phyloP scores from a whole-genome alignment of 208 protist genomes.

The Leishmania aethiopica region DNA sequence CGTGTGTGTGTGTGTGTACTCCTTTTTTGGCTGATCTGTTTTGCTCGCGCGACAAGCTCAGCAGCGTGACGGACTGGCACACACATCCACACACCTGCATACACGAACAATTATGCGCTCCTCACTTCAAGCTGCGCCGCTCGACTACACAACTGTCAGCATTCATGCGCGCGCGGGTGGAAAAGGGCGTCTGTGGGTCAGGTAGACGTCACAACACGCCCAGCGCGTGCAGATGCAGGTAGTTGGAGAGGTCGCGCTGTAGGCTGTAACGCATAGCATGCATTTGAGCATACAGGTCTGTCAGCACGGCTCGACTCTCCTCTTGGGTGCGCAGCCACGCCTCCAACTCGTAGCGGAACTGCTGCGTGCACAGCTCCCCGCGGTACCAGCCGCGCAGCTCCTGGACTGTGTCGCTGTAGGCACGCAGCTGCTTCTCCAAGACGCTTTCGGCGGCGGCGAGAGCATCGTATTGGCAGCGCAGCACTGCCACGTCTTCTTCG shows the following conservation, averaged over 20 bases:
- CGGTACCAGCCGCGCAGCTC: conserved; percentile 28
- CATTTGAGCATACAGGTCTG: conserved; percentile 25
- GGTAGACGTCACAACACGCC: conserved; percentile 37
- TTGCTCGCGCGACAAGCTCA: neutral
- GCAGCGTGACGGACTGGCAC: neutral
- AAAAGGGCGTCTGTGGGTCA: neutral
- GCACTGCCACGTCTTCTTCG: conserved; percentile 18
- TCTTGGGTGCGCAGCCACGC: conserved; percentile 30
- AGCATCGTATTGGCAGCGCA: conserved; percentile 25
- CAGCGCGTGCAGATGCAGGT: conserved; percentile 52
- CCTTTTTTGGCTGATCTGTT: neutral
- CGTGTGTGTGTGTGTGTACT: neutral
- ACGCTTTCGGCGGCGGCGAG: conserved; percentile 11
- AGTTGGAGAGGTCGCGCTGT: conserved; percentile 65
- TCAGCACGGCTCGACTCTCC: conserved; percentile 12
- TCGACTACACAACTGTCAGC: neutral
- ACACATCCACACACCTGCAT: neutral
- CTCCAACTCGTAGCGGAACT: conserved; percentile 18
- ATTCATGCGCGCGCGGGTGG: neutral
- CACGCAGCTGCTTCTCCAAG: conserved; percentile 11
- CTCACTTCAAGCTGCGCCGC: neutral
- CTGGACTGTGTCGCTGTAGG: conserved; percentile 27
- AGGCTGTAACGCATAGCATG: conserved; percentile 43
- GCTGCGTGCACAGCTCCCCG: conserved; percentile 19
- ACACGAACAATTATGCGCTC: neutral